Percentiles rank a stretch among this genome's conserved stretches.
These are phyloP conservation scores for Fusarium luffae DNA, from an alignment of 2,329 filamentous ascomycete genomes.

Conservation along the genomic window DNA sequence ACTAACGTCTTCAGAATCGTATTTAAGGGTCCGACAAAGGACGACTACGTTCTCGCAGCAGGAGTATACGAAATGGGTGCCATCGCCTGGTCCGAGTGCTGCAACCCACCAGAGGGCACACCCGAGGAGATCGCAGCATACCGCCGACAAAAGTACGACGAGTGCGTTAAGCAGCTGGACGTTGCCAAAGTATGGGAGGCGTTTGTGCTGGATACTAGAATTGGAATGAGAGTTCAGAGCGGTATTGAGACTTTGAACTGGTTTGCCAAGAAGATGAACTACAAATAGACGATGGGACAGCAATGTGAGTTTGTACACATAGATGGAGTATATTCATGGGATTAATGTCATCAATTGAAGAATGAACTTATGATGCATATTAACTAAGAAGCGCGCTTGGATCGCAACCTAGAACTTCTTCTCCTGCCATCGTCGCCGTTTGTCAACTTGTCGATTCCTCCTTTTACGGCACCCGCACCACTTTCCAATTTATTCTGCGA, in stretches of 20 bases:
- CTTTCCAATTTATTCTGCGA: slow-evolving; percentile 49
- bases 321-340: slow-evolving; percentile 23
- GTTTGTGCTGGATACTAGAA: slow-evolving; percentile 78
- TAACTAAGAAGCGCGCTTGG: slow-evolving; percentile 29
- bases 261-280: slow-evolving; percentile 59
- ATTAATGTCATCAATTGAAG: background rate
- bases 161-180: slow-evolving; percentile 73
- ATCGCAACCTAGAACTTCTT: slow-evolving; percentile 44
- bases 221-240: slow-evolving; percentile 78
- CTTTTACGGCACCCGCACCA: slow-evolving; percentile 50
- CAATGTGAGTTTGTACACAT: slow-evolving; percentile 20
- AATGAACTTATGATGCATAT: background rate
- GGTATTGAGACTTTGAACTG: slow-evolving; percentile 73
- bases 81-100: slow-evolving; percentile 78
- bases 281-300: slow-evolving; percentile 32
- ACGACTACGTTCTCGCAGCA: slow-evolving; percentile 77
- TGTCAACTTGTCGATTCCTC: slow-evolving; percentile 48
- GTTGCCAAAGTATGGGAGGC: slow-evolving; percentile 76
- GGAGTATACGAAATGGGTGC: slow-evolving; percentile 90
- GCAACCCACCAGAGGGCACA: slow-evolving; percentile 51
- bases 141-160: slow-evolving; percentile 62
- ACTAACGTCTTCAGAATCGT: slow-evolving; percentile 52
- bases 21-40: slow-evolving; percentile 70
- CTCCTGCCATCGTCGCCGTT: slow-evolving; percentile 42
- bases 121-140: slow-evolving; percentile 51